Base-by-base conservation (phyloP, 805 yeast species). In the Naumovozyma castellii region DNA sequence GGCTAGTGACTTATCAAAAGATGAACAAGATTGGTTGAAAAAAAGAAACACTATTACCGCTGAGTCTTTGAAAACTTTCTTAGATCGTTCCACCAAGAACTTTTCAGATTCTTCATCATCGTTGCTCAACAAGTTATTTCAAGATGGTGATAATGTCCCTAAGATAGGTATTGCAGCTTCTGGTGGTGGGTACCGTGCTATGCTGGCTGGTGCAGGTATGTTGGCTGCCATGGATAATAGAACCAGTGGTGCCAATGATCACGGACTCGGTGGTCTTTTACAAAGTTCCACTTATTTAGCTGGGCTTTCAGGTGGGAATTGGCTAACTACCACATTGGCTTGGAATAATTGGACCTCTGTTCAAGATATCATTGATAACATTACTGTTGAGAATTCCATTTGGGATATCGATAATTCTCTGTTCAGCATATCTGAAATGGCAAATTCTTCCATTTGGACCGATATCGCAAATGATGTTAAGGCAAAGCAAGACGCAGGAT, bases 141-240 rank as follows among this genome's bases (percentile, higher is more conserved):
- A n/a, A 29, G 32, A 29, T 29, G 15, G 14, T 13, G 15, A 9
- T 12, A 29, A 41, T 35, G 47, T 47, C 9, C 59, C 59, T 31
- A 67, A 69, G 36, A 65, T 81, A 33, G 87, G 76, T 3, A 47
- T 73, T 20, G 79, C 86, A 5, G 76, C 79, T 48, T 71, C 84
- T 13, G 95, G 95, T 34, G 95, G 96, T 55, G 95, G 95, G 3
- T 86, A 84, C 59, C 72, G 96, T 45, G 94, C 95, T 27, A 84
- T 86, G 85, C 63, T 86, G 34, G 64, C 71, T 42, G 95, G 94
- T 2, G 95, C 94, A 12, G 95, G 95, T 28, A 76, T 78, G 56
- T 62, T 86, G 16, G 67, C 88, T 1, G 95, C 90, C 1, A 62
- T 84, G 43, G 96, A 86, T 58, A 76, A 78, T 54, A 68, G 94